Percentiles rank a stretch among this genome's conserved stretches.
Evolutionary conservation across 2,329 filamentous ascomycete genomes (phyloP).

Genomic region (Epichloe glyceriae): DNA sequence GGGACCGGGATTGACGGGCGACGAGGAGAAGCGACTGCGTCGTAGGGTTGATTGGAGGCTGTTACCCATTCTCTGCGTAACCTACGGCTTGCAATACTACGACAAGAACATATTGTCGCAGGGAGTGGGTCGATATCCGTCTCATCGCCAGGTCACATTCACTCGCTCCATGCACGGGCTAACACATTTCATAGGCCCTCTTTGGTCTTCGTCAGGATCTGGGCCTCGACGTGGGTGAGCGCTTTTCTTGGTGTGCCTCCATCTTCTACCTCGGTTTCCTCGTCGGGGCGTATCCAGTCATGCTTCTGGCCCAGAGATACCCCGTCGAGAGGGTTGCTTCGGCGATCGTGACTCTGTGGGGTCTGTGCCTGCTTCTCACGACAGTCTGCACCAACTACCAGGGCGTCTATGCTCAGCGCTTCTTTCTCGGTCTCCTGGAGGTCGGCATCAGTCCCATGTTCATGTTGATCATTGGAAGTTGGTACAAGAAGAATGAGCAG

Average conservation of each 20-base stretch:
- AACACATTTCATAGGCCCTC: neutral
- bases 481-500: conserved; percentile 15
- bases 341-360: conserved; percentile 14
- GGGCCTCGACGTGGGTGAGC: conserved; percentile 3
- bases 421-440: conserved; percentile 30
- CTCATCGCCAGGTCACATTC: neutral
- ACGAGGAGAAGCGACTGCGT: neutral
- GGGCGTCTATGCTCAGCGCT: conserved; percentile 26
- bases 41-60: conserved; percentile 22
- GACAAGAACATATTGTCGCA: conserved; percentile 8
- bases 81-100: conserved; percentile 7
- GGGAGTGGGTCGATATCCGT: conserved; percentile 3
- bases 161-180: neutral
- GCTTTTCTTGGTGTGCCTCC: conserved; percentile 6
- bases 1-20: neutral
- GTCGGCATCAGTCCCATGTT: conserved; percentile 19
- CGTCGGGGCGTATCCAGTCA: conserved; percentile 23
- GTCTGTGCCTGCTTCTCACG: conserved; percentile 25
- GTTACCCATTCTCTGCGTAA: conserved; percentile 6
- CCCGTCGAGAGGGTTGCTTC: conserved; percentile 17
- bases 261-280: conserved; percentile 38
- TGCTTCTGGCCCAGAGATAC: conserved; percentile 17
- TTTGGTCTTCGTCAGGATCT: conserved; percentile 5
- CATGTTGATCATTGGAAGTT: conserved; percentile 4
- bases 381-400: conserved; percentile 22